Evolutionary conservation across 371 early-diverging fungal genomes (phyloP).

Genomic region (Rhizopus stolonifer): DNA sequence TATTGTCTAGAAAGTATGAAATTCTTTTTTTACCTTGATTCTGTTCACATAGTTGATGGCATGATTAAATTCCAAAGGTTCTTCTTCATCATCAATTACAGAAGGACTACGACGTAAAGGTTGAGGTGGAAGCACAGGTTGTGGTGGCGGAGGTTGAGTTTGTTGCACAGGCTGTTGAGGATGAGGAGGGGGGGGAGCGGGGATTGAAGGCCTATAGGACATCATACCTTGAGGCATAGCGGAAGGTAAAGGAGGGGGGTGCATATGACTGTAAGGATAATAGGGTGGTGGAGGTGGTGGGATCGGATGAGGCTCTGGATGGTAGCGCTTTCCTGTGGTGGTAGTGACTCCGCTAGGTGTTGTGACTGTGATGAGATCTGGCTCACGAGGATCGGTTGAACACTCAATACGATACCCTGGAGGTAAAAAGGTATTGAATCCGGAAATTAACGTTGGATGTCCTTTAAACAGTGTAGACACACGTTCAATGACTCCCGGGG

Average conservation of each 20-base stretch:
- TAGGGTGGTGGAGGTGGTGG: constrained; percentile 8
- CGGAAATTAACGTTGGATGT: constrained; percentile 87
- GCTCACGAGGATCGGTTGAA: constrained; percentile 69
- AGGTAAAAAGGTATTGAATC: constrained; percentile 98
- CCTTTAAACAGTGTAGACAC: constrained; percentile 92
- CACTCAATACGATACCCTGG: constrained; percentile 92
- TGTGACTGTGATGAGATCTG: constrained; percentile 74
- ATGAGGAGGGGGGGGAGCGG: constrained; percentile 17
- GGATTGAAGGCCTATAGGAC: constrained; percentile 12
- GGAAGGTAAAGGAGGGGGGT: constrained; percentile 20
- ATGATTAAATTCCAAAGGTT: constrained; percentile 87
- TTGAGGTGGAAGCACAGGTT: constrained; percentile 5
- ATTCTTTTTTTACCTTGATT: constrained; percentile 67
- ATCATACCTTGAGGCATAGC: not conserved
- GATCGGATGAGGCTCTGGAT: not conserved
- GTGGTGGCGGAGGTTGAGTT: constrained; percentile 9
- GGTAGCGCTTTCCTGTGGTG: constrained; percentile 39
- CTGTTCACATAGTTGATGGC: constrained; percentile 96
- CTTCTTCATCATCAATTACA: constrained; percentile 14
- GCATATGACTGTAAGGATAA: not conserved
- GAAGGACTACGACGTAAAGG: constrained; percentile 6
- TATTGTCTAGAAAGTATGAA: too few relatives aligned
- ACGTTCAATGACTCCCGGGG: constrained; percentile 95
- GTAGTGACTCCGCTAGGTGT: constrained; percentile 78
- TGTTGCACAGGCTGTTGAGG: constrained; percentile 7